These are phyloP conservation scores for Erodium texanum DNA, from an alignment of 441 rosid genomes.

Conservation along the genomic window DNA sequence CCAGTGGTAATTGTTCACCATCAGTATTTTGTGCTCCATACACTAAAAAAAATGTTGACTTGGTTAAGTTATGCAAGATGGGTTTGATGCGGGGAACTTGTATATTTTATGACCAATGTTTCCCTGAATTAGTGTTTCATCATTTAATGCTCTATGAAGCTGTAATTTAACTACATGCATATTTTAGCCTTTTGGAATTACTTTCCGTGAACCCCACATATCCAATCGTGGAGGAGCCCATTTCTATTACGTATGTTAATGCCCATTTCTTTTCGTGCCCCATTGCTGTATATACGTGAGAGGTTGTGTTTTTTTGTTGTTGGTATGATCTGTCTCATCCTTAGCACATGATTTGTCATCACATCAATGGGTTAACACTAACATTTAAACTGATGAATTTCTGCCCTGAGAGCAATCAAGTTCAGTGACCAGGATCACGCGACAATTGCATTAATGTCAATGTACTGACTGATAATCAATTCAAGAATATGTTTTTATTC, in stretches of 20 bases:
- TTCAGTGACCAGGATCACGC: no score
- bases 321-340: background rate
- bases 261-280: background rate
- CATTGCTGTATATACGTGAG: no score
- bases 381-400: background rate
- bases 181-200: background rate
- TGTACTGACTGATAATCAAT: conserved; percentile 4
- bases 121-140: no score
- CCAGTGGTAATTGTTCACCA: no score
- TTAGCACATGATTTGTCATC: background rate
- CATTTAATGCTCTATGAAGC: background rate
- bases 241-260: background rate
- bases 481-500: background rate
- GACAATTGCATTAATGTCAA: background rate
- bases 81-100: no score
- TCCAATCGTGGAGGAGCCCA: no score
- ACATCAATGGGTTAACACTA: background rate
- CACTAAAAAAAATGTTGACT: no score
- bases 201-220: background rate
- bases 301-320: background rate
- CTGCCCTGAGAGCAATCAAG: background rate
- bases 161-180: background rate
- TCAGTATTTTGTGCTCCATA: no score
- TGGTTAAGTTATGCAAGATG: no score
- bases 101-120: no score